Evolutionary conservation across 140 eudicot genomes (phyloP), one percentile per base, ranked within the genome.

Genomic region (Cichorium intybus): DNA sequence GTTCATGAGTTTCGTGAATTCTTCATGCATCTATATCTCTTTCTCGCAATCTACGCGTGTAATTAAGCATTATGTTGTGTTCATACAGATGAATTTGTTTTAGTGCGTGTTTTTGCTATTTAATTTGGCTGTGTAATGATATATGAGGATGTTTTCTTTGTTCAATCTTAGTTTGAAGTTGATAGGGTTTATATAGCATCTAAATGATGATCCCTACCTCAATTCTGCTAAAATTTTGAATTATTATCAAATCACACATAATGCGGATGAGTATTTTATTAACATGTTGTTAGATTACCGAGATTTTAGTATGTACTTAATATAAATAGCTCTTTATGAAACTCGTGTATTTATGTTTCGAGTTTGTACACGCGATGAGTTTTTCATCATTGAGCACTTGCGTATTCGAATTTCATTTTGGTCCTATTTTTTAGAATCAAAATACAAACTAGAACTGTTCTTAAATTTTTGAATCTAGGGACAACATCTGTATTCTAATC

Each of bases 181-280:
- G 66, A 60, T 60, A 60, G 66, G 52, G 66, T 60, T 60, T 60
- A 60, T 37, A 0, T 5, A 21, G 3, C 11, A 6, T 51, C 20
- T 20, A 22, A 5, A 35, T 8, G 66, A 22, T 39, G 48, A 23
- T 37, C 7, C 49, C 49, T 43, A 7, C 18, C 8, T 21, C 12
- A 27, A 21, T 58, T 58, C 50, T 59, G 15, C 29, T 51, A 10
- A 3, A 48, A 16, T 2, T 16, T 48, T 10, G 22, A 39, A 14
- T 58, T 58, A 27, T 57, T 17, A 46, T 29, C 31, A 3, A 31
- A 57, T 59, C 20, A 59, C 29, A 34, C 45, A 59, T 0, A 21
- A 59, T 20, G 64, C 2, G n/a, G 12, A 37, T n/a, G n/a, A n/a
- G n/a, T n/a, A n/a, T n/a, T n/a, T n/a, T n/a, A n/a, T n/a, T n/a